These are phyloP conservation scores for Jaminaea rosea DNA, from an alignment of 1,284 basidiomycete species.

Conservation along the genomic window DNA sequence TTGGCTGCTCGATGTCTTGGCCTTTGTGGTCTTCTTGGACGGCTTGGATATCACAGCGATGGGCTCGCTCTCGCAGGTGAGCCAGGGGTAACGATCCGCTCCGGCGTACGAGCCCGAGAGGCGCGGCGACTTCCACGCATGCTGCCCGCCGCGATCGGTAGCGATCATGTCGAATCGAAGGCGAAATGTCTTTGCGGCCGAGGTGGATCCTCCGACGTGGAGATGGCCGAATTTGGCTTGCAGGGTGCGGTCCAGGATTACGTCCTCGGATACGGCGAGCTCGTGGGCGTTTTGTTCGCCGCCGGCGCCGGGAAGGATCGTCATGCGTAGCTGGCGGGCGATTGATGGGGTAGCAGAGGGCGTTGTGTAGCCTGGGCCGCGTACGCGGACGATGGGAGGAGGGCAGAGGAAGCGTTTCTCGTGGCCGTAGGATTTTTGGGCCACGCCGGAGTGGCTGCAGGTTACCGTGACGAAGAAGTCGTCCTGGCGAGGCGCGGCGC, in stretches of 20 bases:
- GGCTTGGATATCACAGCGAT: slow-evolving; percentile 93
- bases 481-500: too few relatives aligned
- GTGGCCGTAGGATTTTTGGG: slow-evolving; percentile 82
- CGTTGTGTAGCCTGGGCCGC: slow-evolving; percentile 54
- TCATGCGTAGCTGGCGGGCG: not conserved
- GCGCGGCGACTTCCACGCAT: not conserved
- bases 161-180: slow-evolving; percentile 57
- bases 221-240: slow-evolving; percentile 80
- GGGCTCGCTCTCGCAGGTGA: slow-evolving; percentile 48
- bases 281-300: not conserved
- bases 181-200: slow-evolving; percentile 72
- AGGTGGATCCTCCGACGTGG: slow-evolving; percentile 60
- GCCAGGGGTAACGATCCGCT: not conserved
- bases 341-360: slow-evolving; percentile 56
- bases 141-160: slow-evolving; percentile 38
- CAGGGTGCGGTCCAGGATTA: not conserved
- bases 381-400: slow-evolving; percentile 76
- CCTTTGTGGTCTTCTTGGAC: slow-evolving; percentile 92
- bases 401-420: slow-evolving; percentile 85
- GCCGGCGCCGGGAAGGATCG: not conserved
- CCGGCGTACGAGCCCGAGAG: not conserved
- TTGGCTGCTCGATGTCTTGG: slow-evolving; percentile 82
- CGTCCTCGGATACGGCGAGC: not conserved
- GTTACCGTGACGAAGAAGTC: slow-evolving; percentile 56
- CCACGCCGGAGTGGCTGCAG: slow-evolving; percentile 76